Evolutionary conservation across 306 rosid species (phyloP), one percentile per base, ranked within the genome.

Genomic region (Senna tora): DNA sequence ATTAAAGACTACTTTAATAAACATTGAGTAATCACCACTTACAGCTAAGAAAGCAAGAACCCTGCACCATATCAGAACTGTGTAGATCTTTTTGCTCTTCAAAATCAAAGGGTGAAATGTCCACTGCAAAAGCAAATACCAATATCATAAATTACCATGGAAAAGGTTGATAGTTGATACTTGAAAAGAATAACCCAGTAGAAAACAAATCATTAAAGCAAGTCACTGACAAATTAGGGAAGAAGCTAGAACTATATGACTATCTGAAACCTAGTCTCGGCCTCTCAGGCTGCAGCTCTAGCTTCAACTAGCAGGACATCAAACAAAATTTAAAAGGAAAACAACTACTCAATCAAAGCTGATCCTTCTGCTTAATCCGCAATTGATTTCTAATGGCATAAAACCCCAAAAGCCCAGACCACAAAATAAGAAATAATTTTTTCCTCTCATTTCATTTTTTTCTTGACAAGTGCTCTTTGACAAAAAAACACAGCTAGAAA

Each of bases 11-110:
- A 55, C 25, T 52, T 51, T 9, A 66, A 75, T 45, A 42, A 65
- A 47, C 39, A 69, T 10, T 22, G 43, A 25, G 33, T 38, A 75
- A 62, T 50, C 61, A 73, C 60, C 68, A 89, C 99, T 88, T 86
- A 91, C 99, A 73, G 81, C 90, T 91, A 94, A 88, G 84, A 84
- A 94, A 56, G 97, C 89, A 57, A 94, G 88, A 85, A 94, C 97
- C 79, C 97, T 87, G 91, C 99, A 94, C 99, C 99, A 94, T 39
- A 94, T 41, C 65, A 94, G 84, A 81, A 94, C 99, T 25, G 93
- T 94, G 77, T 82, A 91, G 75, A 94, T 85, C 97, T 85, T 94
- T 81, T 87, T 91, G 79, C 88, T 81, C 96, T 94, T 94, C 71
- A 86, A 80, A 75, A 94, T 78, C 82, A 94, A 89, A 43, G 99